Conservation (phyloP, 495 filamentous ascomycete species). For the Mytilinidion resinicola region DNA sequence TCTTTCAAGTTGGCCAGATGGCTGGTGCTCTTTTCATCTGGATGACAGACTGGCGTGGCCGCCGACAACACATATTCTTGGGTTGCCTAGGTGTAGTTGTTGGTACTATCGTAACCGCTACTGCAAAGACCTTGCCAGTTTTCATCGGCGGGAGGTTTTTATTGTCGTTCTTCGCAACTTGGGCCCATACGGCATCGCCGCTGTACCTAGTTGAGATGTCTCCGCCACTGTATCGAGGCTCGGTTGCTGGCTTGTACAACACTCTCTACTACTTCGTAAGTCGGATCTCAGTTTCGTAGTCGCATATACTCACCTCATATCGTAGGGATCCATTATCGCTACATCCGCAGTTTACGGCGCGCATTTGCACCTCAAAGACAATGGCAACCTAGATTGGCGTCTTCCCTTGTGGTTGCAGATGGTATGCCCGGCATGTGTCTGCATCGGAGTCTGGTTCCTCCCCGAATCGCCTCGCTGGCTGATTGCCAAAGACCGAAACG, state of each 20-base stretch:
- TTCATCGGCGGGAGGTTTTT: conserved; percentile 23
- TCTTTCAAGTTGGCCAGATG: conserved; percentile 25
- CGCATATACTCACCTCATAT: neutral
- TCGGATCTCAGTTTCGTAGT: neutral
- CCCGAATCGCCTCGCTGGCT: conserved; percentile 60
- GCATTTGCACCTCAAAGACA: conserved; percentile 12
- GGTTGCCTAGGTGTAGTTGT: conserved; percentile 14
- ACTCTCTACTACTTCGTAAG: conserved; percentile 24
- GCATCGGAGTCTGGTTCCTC: conserved; percentile 18
- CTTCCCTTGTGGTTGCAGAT: conserved; percentile 21
- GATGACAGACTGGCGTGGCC: conserved; percentile 21
- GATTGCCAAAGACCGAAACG: conserved; percentile 51
- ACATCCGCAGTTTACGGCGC: conserved; percentile 21
- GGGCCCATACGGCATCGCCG: conserved; percentile 12
- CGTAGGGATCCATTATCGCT: conserved; percentile 21
- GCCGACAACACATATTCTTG: conserved; percentile 17
- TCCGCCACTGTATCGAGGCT: conserved; percentile 23
- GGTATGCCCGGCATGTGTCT: conserved; percentile 22
- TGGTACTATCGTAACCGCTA: conserved; percentile 19
- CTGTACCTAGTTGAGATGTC: conserved; percentile 22
- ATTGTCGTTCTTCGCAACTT: conserved; percentile 17
- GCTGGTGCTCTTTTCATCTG: conserved; percentile 19
- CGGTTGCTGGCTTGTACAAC: conserved; percentile 28
- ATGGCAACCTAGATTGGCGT: conserved; percentile 23
- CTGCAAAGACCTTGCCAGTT: conserved; percentile 13